Base-by-base conservation (phyloP, 352 stramenopile species). In the Blastocystis sp. region DNA sequence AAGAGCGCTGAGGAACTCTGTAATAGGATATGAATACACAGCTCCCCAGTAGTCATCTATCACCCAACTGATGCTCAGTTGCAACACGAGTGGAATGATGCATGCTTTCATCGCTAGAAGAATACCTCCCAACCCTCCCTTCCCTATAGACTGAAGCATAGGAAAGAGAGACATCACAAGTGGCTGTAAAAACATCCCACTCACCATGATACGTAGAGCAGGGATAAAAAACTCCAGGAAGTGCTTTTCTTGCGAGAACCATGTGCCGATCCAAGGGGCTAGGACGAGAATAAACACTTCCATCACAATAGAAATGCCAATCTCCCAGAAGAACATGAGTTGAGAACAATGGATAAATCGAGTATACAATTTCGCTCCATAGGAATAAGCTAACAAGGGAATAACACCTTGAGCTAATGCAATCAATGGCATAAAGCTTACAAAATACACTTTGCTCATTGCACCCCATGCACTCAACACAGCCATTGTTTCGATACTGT, bases 21-120 rank as follows among this genome's bases (percentile, higher is more conserved):
- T 56, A 13, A 76, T 20, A 18, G 78, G 78, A 89, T 89, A 89
- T 20, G 78, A n/a, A 54, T 79, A 89, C n/a, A 89, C 63, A 18
- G 78, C 78, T 20, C 78, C 78, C 63, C 66, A 89, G 64, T 79
- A 89, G 24, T 76, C 43, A 8, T 78, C 41, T 13, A 76, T 78
- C 6, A 85, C 53, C 47, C 30, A 43, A 68, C 73, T 85, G 7
- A 85, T 66, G 26, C 20, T 8, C 6, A 85, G 47, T 30, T 85
- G 73, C 11, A 65, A 9, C 0, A 85, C 20, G 26, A 85, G 73
- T 11, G 54, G 50, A 45, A 85, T 85, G n/a, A 85, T 18, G 26
- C 73, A 85, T 0, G 73, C 68, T 30, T 85, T 85, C 73, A 85
- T 85, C 24, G 47, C 73, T 34, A 85, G 53, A 26, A 85, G 26